Percentiles rank a stretch among this genome's conserved stretches.
Conservation (phyloP, 2,329 filamentous ascomycete genomes). For the Trichoderma endophyticum region DNA sequence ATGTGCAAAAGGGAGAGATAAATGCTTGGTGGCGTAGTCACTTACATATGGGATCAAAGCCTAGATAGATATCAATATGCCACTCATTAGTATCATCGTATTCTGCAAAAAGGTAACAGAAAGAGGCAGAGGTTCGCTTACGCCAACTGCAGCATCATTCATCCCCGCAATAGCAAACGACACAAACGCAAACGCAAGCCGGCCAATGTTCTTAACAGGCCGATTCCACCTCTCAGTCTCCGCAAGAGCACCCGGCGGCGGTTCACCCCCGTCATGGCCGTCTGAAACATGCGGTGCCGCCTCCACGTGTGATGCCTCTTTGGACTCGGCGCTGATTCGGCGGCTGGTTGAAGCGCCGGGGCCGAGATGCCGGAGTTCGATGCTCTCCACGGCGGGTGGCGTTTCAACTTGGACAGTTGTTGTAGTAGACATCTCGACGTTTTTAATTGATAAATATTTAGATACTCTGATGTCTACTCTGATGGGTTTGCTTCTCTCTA, state of each 20-base stretch:
- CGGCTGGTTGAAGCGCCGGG: neutral
- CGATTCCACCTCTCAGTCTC: conserved; percentile 37
- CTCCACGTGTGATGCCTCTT: neutral
- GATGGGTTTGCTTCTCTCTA: neutral
- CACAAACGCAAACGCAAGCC: conserved; percentile 47
- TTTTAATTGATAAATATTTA: neutral
- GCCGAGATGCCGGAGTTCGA: conserved; percentile 17
- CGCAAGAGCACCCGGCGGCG: conserved; percentile 29
- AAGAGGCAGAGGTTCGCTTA: conserved; percentile 30
- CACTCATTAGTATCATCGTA: neutral
- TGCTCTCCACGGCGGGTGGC: neutral
- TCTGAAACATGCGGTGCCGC: neutral
- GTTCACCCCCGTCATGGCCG: neutral
- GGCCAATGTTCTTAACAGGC: conserved; percentile 32
- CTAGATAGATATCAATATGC: conserved; percentile 7
- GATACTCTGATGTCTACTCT: neutral
- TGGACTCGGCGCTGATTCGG: neutral
- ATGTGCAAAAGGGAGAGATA: no score
- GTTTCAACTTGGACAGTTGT: neutral
- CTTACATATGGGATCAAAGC: conserved; percentile 38
- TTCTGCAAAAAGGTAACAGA: neutral
- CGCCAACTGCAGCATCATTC: conserved; percentile 61
- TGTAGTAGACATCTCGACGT: neutral
- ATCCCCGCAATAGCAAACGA: conserved; percentile 59
- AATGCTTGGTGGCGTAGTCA: neutral